phyloP scores from a whole-genome alignment of 2,329 filamentous ascomycete species.

The Helotiales sp. region DNA sequence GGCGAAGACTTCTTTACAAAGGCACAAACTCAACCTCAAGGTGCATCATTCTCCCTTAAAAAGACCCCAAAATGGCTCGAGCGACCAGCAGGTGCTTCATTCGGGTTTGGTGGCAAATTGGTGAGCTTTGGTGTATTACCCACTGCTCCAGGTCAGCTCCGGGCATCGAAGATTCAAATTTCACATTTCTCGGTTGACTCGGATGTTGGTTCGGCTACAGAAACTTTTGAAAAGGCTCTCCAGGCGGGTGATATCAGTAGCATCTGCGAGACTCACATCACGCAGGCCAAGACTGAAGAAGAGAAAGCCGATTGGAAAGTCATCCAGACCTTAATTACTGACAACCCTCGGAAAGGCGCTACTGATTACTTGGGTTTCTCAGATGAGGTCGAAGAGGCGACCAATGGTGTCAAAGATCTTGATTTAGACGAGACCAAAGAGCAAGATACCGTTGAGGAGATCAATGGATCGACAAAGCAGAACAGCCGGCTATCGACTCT shows the following conservation, averaged over 20 bases:
- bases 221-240: constrained; percentile 83
- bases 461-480: constrained; percentile 51
- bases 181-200: constrained; percentile 88
- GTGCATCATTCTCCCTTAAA: constrained; percentile 80
- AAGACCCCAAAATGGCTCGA: constrained; percentile 91
- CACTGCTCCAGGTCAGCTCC: constrained; percentile 60
- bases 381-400: constrained; percentile 49
- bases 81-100: constrained; percentile 80
- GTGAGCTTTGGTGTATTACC: constrained; percentile 68
- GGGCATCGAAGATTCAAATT: constrained; percentile 77
- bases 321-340: constrained; percentile 82
- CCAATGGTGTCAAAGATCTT: constrained; percentile 48
- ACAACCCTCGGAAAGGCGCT: constrained; percentile 82
- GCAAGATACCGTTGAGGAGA: constrained; percentile 47
- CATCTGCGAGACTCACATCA: constrained; percentile 79
- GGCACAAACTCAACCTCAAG: constrained; percentile 88
- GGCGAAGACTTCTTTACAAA: constrained; percentile 96
- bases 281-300: constrained; percentile 76
- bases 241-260: constrained; percentile 72
- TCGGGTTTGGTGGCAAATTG: constrained; percentile 94
- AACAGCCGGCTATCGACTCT: constrained; percentile 71
- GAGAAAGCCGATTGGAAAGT: constrained; percentile 97
- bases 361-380: constrained; percentile 89
- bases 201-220: constrained; percentile 77
- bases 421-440: constrained; percentile 37